Conservation (phyloP, 371 early-diverging fungal species). For the Mucor ambiguus region DNA sequence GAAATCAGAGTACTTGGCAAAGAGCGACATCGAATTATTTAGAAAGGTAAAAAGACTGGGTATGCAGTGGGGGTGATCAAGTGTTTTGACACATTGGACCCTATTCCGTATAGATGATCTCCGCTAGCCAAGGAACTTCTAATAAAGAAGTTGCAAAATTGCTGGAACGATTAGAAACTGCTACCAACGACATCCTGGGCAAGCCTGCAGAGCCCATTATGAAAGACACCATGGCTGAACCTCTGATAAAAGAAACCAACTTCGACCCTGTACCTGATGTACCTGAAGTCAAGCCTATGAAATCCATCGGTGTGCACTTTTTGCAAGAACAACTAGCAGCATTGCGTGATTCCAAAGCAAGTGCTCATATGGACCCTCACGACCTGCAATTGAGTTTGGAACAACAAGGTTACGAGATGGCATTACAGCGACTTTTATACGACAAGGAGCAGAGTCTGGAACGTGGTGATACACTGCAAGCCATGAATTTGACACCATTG, state of each 20-base stretch:
- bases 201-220: conserved; percentile 20
- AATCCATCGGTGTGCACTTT: conserved; percentile 76
- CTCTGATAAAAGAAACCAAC: not conserved
- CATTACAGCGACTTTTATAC: conserved; percentile 72
- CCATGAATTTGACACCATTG: conserved; percentile 55
- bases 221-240: conserved; percentile 10
- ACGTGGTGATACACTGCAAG: conserved; percentile 60
- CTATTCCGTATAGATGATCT: conserved; percentile 33
- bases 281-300: conserved; percentile 45
- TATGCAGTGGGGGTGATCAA: not conserved
- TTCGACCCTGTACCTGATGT: conserved; percentile 20
- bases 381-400: conserved; percentile 86
- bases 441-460: conserved; percentile 53
- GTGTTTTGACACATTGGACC: not conserved
- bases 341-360: conserved; percentile 41
- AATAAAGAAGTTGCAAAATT: conserved; percentile 30
- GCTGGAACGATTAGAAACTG: conserved; percentile 33
- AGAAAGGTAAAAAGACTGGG: conserved; percentile 30
- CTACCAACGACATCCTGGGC: conserved; percentile 31
- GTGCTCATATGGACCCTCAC: conserved; percentile 58
- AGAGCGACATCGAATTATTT: conserved; percentile 47
- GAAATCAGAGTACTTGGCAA: conserved; percentile 43
- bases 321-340: conserved; percentile 74
- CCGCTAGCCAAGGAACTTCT: conserved; percentile 24
- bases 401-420: conserved; percentile 80